Conservation (phyloP, 306 rosid genomes). For the Ormosia emarginata region DNA sequence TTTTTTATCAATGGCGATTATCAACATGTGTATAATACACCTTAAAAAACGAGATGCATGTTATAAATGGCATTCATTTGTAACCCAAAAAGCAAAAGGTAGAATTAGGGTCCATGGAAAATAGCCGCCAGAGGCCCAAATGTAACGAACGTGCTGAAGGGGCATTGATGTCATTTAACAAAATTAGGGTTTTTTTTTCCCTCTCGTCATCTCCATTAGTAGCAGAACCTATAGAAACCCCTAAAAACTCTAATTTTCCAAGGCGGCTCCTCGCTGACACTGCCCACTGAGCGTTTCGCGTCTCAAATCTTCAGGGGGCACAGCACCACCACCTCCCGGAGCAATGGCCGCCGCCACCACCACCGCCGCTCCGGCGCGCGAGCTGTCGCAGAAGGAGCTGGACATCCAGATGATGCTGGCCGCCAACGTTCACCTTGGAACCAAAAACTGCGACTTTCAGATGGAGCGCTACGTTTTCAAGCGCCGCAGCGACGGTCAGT, state of each 20-base stretch:
- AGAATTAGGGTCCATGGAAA: no score
- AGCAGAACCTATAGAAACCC: background rate
- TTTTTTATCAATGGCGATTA: no score
- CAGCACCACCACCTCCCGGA: background rate
- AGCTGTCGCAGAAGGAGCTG: constrained; percentile 64
- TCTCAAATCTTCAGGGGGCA: background rate
- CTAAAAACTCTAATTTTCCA: background rate
- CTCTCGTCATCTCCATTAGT: no score
- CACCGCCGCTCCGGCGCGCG: constrained; percentile 31
- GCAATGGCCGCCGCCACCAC: constrained; percentile 41
- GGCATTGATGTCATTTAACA: background rate
- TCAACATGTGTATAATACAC: no score
- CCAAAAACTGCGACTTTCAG: constrained; percentile 73
- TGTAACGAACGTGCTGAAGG: background rate
- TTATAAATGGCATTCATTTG: no score
- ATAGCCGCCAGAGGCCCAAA: no score
- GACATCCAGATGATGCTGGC: constrained; percentile 91
- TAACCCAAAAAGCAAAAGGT: no score
- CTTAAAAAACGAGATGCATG: no score
- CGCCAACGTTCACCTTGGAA: constrained; percentile 75
- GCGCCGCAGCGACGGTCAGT: constrained; percentile 68
- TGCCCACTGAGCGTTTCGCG: background rate
- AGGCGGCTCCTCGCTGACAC: background rate
- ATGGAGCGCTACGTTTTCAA: constrained; percentile 85
- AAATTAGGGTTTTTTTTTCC: background rate